Evolutionary conservation across 805 yeast genomes (phyloP), one percentile per base, ranked within the genome.

Genomic region (Wickerhamiella musiphila): DNA sequence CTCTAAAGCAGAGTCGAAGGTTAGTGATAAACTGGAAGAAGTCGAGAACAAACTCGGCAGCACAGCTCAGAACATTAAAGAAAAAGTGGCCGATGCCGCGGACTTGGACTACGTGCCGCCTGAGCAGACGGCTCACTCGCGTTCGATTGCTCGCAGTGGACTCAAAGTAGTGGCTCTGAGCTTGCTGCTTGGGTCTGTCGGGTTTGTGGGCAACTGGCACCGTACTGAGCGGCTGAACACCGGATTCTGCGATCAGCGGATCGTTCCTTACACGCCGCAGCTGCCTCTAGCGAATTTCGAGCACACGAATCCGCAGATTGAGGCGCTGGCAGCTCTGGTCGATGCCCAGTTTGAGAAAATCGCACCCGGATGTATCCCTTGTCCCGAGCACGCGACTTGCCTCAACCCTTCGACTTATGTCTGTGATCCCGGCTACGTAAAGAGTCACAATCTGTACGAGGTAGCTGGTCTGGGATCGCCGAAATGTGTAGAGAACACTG

Each of bases 341-440:
- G 43, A 28, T 16, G 9, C 26, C 26, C 53, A 57, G 35, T 51
- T 77, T 35, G 67, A 65, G 30, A 35, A 47, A 1, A 49, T 64
- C 31, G 63, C 64, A 30, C 92, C 93, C 2, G 28, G 42, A 1
- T 86, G 98, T 56, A 55, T 66, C 4, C 67, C 67, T 17, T 86
- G 96, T 49, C 95, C 96, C 2, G 66, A 62, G 3, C 73, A 84
- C 54, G 90, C 84, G 1, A 59, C 68, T 23, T 86, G 96, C 54
- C 70, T 63, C 40, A 68, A 70, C 16, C 49, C 62, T 28, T 58
- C 77, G 44, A 58, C 63, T 32, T 46, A 78, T 6, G 70, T 65
- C 35, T 86, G 98, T 53, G 72, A 68, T 43, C 73, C 71, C 28
- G 93, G 75, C 35, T 78, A 60, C 47, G 50, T 67, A 28, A 61